Evolutionary conservation across 352 stramenopile genomes (phyloP), one percentile per base, ranked within the genome.

Genomic region (Phytopythium oedochilum): DNA sequence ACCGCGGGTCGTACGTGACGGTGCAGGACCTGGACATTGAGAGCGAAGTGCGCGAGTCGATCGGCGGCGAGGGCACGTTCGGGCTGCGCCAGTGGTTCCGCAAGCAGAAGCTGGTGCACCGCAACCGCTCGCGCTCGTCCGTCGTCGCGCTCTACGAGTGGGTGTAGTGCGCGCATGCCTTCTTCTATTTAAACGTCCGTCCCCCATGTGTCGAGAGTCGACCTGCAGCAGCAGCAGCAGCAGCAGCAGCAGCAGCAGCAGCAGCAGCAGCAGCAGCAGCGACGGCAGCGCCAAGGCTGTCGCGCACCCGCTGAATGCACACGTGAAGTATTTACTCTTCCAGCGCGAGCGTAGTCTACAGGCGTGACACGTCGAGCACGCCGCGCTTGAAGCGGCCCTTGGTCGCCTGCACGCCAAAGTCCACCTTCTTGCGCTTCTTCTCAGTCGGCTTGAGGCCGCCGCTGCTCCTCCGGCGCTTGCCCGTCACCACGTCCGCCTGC

Each of bases 81-180:
- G 83, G 81, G 6, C 83, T 92, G 38, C 78, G 83, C 17, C 81
- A 92, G 55, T 92, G 81, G 83, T 79, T 93, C 54, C 75, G 81
- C 22, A 93, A 88, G 66, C 83, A 92, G 47, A 86, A 90, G 55
- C 77, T 93, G 2, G 83, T 92, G 11, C 80, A 90, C 50, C 75
- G 80, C 23, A 81, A 89, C 61, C 79, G 83, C 8, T 90, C 83
- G 2, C 70, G 80, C 12, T 90, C 83, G 25, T 71, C 75, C 4
- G 45, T 81, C 10, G 48, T 68, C 38, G 61, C 69, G 26, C 61
- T 68, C 50, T 88, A 88, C 49, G 82, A 90, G 55, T 92, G 82
- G 82, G 82, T 92, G 2, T 92, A 83, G 59, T 12, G 5, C n/a
- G n/a, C n/a, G n/a, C n/a, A n/a, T n/a, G n/a, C n/a, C n/a, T n/a